Evolutionary conservation across 805 yeast species (phyloP).

Genomic region (Wickerhamiella qilinensis): DNA sequence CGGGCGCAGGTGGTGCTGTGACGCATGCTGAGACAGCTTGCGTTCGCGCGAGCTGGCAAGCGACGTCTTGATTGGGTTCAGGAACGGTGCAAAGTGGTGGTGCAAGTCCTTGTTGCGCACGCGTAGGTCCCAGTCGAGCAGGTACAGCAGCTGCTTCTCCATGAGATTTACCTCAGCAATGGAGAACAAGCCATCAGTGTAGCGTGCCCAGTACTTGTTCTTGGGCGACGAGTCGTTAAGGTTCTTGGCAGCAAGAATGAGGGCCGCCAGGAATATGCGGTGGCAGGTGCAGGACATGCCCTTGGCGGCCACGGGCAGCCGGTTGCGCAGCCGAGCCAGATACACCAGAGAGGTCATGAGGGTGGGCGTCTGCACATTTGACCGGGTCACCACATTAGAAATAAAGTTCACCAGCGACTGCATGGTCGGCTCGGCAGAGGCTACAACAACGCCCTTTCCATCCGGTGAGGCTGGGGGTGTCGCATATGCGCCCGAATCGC

Average conservation of each 20-base stretch:
- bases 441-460: slow-evolving; percentile 1
- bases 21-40: neutral
- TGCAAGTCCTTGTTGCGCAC: slow-evolving; percentile 57
- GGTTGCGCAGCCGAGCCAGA: slow-evolving; percentile 55
- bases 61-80: slow-evolving; percentile 51
- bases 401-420: slow-evolving; percentile 37
- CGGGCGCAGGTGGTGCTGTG: neutral
- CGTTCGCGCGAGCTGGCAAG: slow-evolving; percentile 15
- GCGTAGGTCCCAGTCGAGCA: slow-evolving; percentile 72
- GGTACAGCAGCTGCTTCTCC: slow-evolving; percentile 71
- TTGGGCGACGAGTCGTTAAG: slow-evolving; percentile 89
- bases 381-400: slow-evolving; percentile 50
- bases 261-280: slow-evolving; percentile 76
- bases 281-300: slow-evolving; percentile 87
- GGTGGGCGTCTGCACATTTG: slow-evolving; percentile 90
- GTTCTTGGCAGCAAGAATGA: slow-evolving; percentile 82
- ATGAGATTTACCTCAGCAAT: slow-evolving; percentile 74
- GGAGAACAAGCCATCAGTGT: slow-evolving; percentile 71
- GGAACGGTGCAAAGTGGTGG: slow-evolving; percentile 54
- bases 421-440: slow-evolving; percentile 16
- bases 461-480: slow-evolving; percentile 15
- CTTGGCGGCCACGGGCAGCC: slow-evolving; percentile 72
- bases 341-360: slow-evolving; percentile 85
- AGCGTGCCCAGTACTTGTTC: slow-evolving; percentile 90
- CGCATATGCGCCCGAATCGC: slow-evolving; percentile 15